Evolutionary conservation across 768 basidiomycete genomes (phyloP), one percentile per base, ranked within the genome.

Genomic region (Rhodotorula toruloides): DNA sequence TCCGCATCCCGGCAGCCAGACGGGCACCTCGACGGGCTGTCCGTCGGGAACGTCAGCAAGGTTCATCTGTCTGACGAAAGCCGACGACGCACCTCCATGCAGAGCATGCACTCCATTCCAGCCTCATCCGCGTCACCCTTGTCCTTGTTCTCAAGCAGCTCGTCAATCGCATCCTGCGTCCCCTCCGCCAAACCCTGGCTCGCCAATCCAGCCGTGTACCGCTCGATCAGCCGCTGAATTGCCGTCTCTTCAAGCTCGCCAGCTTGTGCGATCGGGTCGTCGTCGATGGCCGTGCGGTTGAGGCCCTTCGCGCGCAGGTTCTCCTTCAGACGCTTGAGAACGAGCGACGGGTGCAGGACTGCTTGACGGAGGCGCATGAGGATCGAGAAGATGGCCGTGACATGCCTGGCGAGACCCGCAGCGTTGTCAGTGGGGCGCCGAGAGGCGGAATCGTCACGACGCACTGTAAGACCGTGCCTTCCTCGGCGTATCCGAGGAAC

Each of bases 311-410:
- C 91, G 60, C 90, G 83, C 5, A 98, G 80, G 77, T 97, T 97
- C 2, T 91, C 94, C 10, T 79, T 77, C 16, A 82, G 67, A 47
- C 78, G 77, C 48, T 76, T 82, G 16, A 88, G 79, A 14, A 96
- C 90, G 31, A 98, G 84, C 67, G 83, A 83, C 0, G 94, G 91
- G 75, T 97, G 94, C 29, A 96, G 82, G 7, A 96, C 92, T 14
- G 92, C 92, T 61, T 91, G 90, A 39, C 94, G 87, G 36, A 96
- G 78, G 66, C 87, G 84, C 90, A 94, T 94, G 37, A 97, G 81
- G 88, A 94, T 91, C 19, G 92, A 90, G 73, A 97, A 83, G 64
- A 80, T 79, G 39, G 77, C 78, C 1, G 78, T 79, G 61, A 78
- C 78, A 59, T 79, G 77, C 11, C 63, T 71, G 60, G n/a, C 2